A percentile compares a stretch with the other conserved stretches of the same genome.
Evolutionary conservation across 805 yeast genomes (phyloP).

Genomic region (Wickerhamomyces subpelliculosus): DNA sequence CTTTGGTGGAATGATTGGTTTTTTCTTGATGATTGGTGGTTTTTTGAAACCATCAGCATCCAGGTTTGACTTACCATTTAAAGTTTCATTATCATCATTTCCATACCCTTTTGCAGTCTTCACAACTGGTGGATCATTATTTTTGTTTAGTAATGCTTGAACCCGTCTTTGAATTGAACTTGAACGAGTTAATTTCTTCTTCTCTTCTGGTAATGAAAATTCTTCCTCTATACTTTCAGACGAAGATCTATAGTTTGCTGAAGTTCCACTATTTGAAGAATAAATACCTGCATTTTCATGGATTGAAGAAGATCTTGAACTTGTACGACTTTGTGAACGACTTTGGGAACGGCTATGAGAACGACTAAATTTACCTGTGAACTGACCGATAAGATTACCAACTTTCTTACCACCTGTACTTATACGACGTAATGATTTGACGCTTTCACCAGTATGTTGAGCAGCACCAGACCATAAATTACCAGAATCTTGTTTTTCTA

Average conservation of each 20-base stretch:
- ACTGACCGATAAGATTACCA: slow-evolving; percentile 15
- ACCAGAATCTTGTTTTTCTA: slow-evolving; percentile 30
- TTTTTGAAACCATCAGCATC: slow-evolving; percentile 23
- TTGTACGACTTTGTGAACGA: slow-evolving; percentile 18
- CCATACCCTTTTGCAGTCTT: slow-evolving; percentile 83
- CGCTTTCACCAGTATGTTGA: slow-evolving; percentile 27
- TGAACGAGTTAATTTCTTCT: slow-evolving; percentile 10
- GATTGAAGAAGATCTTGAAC: slow-evolving; percentile 22
- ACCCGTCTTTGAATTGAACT: slow-evolving; percentile 23
- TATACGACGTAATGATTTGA: slow-evolving; percentile 22
- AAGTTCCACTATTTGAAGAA: slow-evolving; percentile 7
- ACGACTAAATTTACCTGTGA: slow-evolving; percentile 21
- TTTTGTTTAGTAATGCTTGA: slow-evolving; percentile 24
- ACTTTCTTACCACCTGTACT: slow-evolving; percentile 21
- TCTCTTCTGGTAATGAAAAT: slow-evolving; percentile 1
- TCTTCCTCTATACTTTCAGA: slow-evolving; percentile 21
- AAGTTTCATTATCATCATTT: slow-evolving; percentile 46
- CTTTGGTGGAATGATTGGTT: slow-evolving; percentile 10
- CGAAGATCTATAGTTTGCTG: slow-evolving; percentile 12
- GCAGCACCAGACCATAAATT: slow-evolving; percentile 21
- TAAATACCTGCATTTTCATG: slow-evolving; percentile 18
- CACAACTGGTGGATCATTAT: slow-evolving; percentile 35
- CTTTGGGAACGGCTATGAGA: slow-evolving; percentile 14
- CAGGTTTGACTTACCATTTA: slow-evolving; percentile 1
- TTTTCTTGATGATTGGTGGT: slow-evolving; percentile 12